Percentiles rank a stretch among this genome's conserved stretches.
These are phyloP conservation scores for Avena insularis DNA, from an alignment of 176 grass and related monocot species.

Conservation along the genomic window DNA sequence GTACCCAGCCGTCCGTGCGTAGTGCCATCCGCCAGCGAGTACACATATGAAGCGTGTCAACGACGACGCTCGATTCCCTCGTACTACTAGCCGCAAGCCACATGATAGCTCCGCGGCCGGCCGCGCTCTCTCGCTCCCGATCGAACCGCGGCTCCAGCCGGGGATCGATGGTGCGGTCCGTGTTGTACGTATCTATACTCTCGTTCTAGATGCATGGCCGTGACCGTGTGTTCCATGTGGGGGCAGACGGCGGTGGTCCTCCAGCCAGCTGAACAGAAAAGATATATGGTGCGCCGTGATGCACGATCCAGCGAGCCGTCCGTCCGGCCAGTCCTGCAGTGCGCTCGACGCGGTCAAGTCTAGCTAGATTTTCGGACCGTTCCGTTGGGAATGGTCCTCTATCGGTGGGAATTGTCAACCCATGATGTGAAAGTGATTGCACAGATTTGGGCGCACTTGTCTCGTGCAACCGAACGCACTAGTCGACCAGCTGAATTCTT, in stretches of 20 bases:
- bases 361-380: neutral
- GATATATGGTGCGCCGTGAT: neutral
- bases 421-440: neutral
- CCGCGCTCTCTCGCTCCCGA: neutral
- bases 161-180: neutral
- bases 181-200: too few species aligned
- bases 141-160: neutral
- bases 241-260: neutral
- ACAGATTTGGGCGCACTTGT: neutral
- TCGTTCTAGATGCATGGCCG: neutral
- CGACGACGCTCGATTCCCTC: neutral
- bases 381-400: neutral
- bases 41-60: neutral
- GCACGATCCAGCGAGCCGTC: neutral
- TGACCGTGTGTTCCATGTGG: constrained; percentile 22
- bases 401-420: neutral
- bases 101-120: neutral
- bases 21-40: too few species aligned
- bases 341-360: constrained; percentile 5
- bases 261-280: too few species aligned
- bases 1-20: neutral
- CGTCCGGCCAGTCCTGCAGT: neutral
- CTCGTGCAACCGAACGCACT: neutral
- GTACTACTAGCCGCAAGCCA: neutral
- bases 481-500: neutral